Evolutionary conservation across 1,139 yeast species (phyloP), one percentile per base, ranked within the genome.

Genomic region (Diutina neorugosa): DNA sequence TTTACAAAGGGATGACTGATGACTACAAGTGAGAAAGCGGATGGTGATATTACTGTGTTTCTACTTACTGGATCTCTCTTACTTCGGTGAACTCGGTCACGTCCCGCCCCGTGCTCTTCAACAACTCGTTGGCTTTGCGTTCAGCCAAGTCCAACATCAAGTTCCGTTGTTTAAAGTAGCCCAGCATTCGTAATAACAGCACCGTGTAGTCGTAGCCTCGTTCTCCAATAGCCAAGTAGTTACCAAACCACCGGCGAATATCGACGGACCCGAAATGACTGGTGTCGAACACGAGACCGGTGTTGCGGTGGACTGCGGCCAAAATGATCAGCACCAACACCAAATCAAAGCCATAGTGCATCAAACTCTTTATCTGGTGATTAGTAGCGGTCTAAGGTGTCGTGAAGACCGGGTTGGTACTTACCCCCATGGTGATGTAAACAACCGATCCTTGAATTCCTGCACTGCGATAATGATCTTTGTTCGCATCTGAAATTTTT

Each of bases 261-360:
- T 80, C 86, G n/a, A 74, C 71, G 2, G 77, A 77, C 18, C 76
- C 73, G 57, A 79, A 66, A 53, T 67, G 64, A 12, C 71, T 62
- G 18, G 78, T 74, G 62, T 74, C 78, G 60, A 74, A 75, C 50
- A 68, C 75, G 55, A 76, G 70, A 0, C 89, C 90, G 0, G 88
- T 82, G 57, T 80, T 79, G 54, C 82, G 70, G 61, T 83, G 81
- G 53, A 84, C 69, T 1, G 86, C 86, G 0, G 90, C 88, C 40
- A 84, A 68, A 23, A 84, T 69, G 63, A 84, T 76, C 2, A 88
- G 81, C 19, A 82, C 67, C 55, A 84, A 67, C 1, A 84, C 74
- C 55, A 83, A 69, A 60, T 83, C 89, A 49, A 81, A 60, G 0
- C 82, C 71, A 57, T 80, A 80, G 62, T 82, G 86, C 2, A 78